Conservation (phyloP, 176 grass and related monocot species). For the Triticum monococcum region DNA sequence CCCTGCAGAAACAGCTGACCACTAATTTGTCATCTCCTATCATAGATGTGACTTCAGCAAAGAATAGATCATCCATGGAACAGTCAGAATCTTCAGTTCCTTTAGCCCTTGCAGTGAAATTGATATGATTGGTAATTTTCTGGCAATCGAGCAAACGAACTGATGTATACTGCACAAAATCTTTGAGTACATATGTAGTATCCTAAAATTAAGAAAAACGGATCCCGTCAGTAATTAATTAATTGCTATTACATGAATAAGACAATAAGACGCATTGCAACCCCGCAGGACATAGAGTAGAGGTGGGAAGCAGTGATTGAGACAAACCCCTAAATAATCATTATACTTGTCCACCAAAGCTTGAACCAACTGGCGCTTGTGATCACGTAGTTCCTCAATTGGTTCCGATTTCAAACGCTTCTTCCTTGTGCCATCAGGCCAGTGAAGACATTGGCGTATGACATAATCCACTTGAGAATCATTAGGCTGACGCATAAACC, state of each 20-base stretch:
- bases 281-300: background rate
- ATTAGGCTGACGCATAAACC: background rate
- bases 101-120: background rate
- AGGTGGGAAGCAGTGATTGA: background rate
- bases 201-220: background rate
- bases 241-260: background rate
- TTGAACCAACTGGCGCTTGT: background rate
- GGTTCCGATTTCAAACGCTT: background rate
- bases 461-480: background rate
- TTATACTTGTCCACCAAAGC: constrained; percentile 11
- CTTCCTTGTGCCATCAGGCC: constrained; percentile 8
- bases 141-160: background rate
- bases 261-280: background rate
- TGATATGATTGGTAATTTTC: background rate
- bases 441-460: background rate
- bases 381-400: background rate
- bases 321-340: background rate
- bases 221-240: background rate
- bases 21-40: background rate
- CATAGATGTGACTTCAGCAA: background rate
- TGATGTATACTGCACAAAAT: background rate
- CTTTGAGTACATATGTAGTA: background rate
- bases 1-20: background rate
- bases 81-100: background rate
- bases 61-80: background rate